These are phyloP conservation scores for Blastobotrys proliferans DNA, from an alignment of 1,139 yeast species.

Conservation along the genomic window DNA sequence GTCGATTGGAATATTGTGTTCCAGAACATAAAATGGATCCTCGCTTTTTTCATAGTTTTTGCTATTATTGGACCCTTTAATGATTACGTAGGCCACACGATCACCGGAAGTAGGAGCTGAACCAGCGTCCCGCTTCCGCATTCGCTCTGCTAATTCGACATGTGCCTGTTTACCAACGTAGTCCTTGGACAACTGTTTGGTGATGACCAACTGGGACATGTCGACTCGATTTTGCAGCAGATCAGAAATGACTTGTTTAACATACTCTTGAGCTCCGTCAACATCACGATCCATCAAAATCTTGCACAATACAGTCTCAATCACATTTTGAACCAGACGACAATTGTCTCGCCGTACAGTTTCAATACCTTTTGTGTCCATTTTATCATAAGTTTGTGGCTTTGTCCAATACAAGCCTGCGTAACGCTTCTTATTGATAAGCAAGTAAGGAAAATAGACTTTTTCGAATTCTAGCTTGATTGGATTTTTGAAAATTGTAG, in stretches of 20 bases:
- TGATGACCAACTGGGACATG: conserved; percentile 87
- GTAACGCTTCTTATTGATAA: conserved; percentile 92
- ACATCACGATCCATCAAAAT: conserved; percentile 88
- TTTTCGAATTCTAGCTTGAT: conserved; percentile 95
- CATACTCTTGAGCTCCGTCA: conserved; percentile 79
- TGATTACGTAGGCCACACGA: conserved; percentile 95
- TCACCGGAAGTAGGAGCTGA: conserved; percentile 97
- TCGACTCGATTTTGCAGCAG: conserved; percentile 87
- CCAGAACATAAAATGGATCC: conserved; percentile 90
- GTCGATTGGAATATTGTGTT: conserved; percentile 88
- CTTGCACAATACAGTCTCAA: conserved; percentile 82
- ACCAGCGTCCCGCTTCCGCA: conserved; percentile 95
- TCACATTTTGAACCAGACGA: conserved; percentile 87
- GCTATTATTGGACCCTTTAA: conserved; percentile 73
- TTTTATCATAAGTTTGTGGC: conserved; percentile 84
- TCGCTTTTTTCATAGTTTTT: conserved; percentile 95
- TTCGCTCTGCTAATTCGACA: conserved; percentile 91
- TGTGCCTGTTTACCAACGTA: conserved; percentile 97
- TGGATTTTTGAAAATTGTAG: conserved; percentile 73
- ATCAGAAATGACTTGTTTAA: conserved; percentile 84
- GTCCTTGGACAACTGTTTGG: conserved; percentile 87
- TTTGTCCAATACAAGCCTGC: conserved; percentile 97
- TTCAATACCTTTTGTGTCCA: conserved; percentile 98
- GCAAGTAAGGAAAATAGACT: conserved; percentile 88
- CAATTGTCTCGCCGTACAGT: conserved; percentile 98